These are phyloP conservation scores for Saxophila tyrrhenica DNA, from an alignment of 495 filamentous ascomycete species.

Conservation along the genomic window DNA sequence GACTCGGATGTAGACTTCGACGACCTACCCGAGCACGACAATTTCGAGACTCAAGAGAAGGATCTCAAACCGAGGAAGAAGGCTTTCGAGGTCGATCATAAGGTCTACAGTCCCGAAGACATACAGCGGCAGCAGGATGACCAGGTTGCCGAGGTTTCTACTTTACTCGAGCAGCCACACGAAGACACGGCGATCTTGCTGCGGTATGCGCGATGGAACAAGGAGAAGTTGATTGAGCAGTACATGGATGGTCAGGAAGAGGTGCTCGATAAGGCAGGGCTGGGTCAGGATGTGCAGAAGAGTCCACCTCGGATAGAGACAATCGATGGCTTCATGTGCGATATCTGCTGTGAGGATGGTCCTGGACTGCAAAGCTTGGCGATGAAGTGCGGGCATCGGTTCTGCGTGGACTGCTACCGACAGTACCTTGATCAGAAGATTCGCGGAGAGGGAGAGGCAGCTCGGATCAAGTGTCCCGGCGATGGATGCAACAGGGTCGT, in stretches of 20 bases:
- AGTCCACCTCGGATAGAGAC: constrained; percentile 58
- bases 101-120: constrained; percentile 63
- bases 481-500: constrained; percentile 83
- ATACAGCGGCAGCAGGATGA: constrained; percentile 73
- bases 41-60: constrained; percentile 60
- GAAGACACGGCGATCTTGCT: constrained; percentile 83
- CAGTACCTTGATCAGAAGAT: constrained; percentile 90
- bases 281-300: constrained; percentile 53
- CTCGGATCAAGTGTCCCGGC: constrained; percentile 84
- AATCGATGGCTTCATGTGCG: constrained; percentile 71
- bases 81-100: constrained; percentile 75
- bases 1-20: constrained; percentile 48
- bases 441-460: constrained; percentile 85
- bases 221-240: constrained; percentile 82
- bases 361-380: constrained; percentile 74
- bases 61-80: constrained; percentile 60
- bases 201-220: constrained; percentile 85
- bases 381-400: constrained; percentile 93
- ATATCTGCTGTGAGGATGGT: constrained; percentile 91
- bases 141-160: constrained; percentile 77
- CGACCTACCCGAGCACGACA: constrained; percentile 61
- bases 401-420: constrained; percentile 83
- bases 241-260: constrained; percentile 78
- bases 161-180: constrained; percentile 72
- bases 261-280: constrained; percentile 74